Percentiles rank a stretch among this genome's conserved stretches.
Conservation (phyloP, 805 yeast species). For the Metschnikowia orientalis region DNA sequence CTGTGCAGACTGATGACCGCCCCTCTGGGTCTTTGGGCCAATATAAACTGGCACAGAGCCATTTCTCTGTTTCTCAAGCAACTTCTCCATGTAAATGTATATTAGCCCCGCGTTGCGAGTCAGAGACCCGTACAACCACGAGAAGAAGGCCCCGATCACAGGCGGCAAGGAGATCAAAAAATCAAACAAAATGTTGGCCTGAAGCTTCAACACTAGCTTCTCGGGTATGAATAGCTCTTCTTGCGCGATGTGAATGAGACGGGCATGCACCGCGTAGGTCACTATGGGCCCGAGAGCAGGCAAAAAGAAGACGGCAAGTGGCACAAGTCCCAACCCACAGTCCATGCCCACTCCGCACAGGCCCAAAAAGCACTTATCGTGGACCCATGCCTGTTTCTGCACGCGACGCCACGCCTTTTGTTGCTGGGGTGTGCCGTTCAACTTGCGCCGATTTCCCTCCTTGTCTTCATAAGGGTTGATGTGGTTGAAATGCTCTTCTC, state of each 20-base stretch:
- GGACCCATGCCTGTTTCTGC: slow-evolving; percentile 80
- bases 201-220: slow-evolving; percentile 60
- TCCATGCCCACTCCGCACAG: slow-evolving; percentile 61
- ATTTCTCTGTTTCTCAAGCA: slow-evolving; percentile 8
- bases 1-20: too few relatives aligned
- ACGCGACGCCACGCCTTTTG: slow-evolving; percentile 64
- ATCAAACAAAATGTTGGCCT: slow-evolving; percentile 72
- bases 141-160: slow-evolving; percentile 66
- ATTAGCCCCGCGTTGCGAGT: slow-evolving; percentile 84
- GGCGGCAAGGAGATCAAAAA: slow-evolving; percentile 76
- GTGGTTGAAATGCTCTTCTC: slow-evolving; percentile 59
- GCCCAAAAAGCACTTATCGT: slow-evolving; percentile 80
- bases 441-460: slow-evolving; percentile 56
- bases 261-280: slow-evolving; percentile 75
- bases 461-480: slow-evolving; percentile 63
- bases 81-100: slow-evolving; percentile 32
- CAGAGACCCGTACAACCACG: slow-evolving; percentile 83
- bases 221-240: slow-evolving; percentile 54
- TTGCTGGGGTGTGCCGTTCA: slow-evolving; percentile 45
- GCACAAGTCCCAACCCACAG: slow-evolving; percentile 76
- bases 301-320: slow-evolving; percentile 56
- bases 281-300: slow-evolving; percentile 83
- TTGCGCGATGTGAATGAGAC: slow-evolving; percentile 60
- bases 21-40: slow-evolving; percentile 7
- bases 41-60: slow-evolving; percentile 13